Conservation (phyloP, 2,329 filamentous ascomycete genomes). For the Aspergillus puulaauensis region DNA sequence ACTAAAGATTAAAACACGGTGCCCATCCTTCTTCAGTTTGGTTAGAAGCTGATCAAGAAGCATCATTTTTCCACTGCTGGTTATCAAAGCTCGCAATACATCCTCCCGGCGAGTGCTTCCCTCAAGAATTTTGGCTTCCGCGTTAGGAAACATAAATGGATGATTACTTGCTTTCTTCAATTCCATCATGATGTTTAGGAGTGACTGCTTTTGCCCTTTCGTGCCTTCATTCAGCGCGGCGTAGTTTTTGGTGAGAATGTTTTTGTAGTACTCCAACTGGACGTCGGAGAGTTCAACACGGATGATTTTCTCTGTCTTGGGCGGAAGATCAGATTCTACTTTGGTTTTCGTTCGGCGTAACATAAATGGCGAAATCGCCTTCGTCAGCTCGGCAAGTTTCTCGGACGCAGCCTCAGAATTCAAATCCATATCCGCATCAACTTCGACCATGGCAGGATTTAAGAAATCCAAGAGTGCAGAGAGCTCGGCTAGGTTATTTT, state of each 20-base stretch:
- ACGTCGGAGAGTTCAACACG: conserved; percentile 95
- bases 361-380: conserved; percentile 89
- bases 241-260: conserved; percentile 96
- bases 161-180: conserved; percentile 99
- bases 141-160: conserved; percentile 94
- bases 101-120: conserved; percentile 83
- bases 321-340: conserved; percentile 92
- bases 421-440: conserved; percentile 90
- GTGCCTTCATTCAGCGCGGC: conserved; percentile 87
- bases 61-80: conserved; percentile 99
- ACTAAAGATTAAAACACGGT: conserved; percentile 96
- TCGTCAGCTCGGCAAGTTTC: conserved; percentile 83
- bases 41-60: conserved; percentile 90
- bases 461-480: conserved; percentile 93
- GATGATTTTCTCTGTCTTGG: conserved; percentile 98
- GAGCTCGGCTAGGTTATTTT: conserved; percentile 92
- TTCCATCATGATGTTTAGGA: conserved; percentile 99
- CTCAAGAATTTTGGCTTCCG: conserved; percentile 82
- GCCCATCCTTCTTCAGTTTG: conserved; percentile 89
- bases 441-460: conserved; percentile 88
- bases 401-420: conserved; percentile 76
- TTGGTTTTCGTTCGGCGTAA: conserved; percentile 94
- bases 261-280: conserved; percentile 98
- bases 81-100: conserved; percentile 86
- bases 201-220: conserved; percentile 87